Conservation (phyloP, 176 grass and related monocot genomes). For the Eremochloa ophiuroides region DNA sequence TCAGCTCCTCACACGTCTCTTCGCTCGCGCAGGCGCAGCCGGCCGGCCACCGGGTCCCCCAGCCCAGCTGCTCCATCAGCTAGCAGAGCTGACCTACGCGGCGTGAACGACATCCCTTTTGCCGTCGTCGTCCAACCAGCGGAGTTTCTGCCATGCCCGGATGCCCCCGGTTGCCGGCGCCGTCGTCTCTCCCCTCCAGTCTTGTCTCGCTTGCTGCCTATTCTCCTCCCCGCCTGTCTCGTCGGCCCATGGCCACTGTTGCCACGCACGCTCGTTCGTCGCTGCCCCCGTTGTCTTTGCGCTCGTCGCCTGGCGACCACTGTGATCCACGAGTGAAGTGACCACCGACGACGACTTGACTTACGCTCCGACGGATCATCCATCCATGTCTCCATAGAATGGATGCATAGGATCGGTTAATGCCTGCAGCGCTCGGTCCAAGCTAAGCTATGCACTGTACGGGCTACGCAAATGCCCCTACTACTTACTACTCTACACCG, state of each 20-base stretch:
- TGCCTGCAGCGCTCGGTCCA: neutral
- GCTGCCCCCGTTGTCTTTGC: neutral
- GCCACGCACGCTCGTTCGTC: neutral
- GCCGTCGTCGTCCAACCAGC: neutral
- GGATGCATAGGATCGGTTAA: neutral
- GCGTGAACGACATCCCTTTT: neutral
- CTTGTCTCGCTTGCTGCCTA: no score
- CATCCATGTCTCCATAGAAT: neutral
- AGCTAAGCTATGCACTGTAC: neutral
- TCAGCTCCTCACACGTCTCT: conserved; percentile 17
- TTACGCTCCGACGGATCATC: no score
- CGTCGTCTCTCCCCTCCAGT: no score
- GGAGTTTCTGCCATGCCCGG: no score
- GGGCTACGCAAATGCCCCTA: no score
- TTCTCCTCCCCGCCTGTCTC: no score
- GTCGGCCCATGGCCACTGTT: neutral
- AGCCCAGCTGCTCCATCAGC: neutral
- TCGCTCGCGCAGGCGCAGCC: neutral
- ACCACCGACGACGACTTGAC: no score
- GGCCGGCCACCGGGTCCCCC: neutral
- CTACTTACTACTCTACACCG: neutral
- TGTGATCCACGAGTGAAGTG: no score
- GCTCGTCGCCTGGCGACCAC: neutral
- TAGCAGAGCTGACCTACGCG: no score
- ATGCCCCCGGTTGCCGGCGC: no score